Evolutionary conservation across 768 basidiomycete species (phyloP).

Genomic region (Termitomyces sp.): DNA sequence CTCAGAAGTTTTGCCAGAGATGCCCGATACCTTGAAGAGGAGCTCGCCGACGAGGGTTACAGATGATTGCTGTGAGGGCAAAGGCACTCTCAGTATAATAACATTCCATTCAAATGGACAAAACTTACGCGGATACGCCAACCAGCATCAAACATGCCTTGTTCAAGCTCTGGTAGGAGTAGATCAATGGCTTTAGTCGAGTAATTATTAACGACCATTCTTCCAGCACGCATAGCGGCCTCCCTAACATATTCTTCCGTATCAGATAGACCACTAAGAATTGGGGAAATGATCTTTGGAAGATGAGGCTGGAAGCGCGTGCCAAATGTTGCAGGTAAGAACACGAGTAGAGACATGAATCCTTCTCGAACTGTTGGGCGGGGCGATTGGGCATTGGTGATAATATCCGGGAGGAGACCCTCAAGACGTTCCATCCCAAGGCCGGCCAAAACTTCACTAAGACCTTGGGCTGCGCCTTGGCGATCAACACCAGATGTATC

Average conservation of each 20-base stretch:
- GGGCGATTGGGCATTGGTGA: conserved; percentile 86
- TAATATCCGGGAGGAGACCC: conserved; percentile 89
- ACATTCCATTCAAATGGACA: background rate
- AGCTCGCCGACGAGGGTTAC: conserved; percentile 95
- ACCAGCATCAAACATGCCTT: conserved; percentile 89
- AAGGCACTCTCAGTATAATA: conserved; percentile 9
- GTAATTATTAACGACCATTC: conserved; percentile 97
- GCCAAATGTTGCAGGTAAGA: conserved; percentile 93
- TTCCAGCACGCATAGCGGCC: conserved; percentile 96
- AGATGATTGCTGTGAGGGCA: conserved; percentile 73
- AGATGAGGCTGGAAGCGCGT: conserved; percentile 95
- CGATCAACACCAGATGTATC: conserved; percentile 95
- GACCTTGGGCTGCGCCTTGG: conserved; percentile 96
- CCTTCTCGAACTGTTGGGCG: conserved; percentile 93
- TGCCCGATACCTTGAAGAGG: conserved; percentile 95
- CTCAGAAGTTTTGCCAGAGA: conserved; percentile 83
- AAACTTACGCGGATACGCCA: conserved; percentile 88
- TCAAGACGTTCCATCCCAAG: conserved; percentile 98
- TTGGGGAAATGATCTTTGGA: conserved; percentile 90
- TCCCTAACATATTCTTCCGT: conserved; percentile 94
- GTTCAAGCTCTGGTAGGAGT: conserved; percentile 89
- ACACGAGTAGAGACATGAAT: conserved; percentile 97
- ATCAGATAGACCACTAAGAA: conserved; percentile 88
- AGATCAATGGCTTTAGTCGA: conserved; percentile 89
- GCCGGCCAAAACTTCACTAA: conserved; percentile 92